These are phyloP conservation scores for Escovopsis sp. DNA, from an alignment of 2,329 filamentous ascomycete species.

Conservation along the genomic window DNA sequence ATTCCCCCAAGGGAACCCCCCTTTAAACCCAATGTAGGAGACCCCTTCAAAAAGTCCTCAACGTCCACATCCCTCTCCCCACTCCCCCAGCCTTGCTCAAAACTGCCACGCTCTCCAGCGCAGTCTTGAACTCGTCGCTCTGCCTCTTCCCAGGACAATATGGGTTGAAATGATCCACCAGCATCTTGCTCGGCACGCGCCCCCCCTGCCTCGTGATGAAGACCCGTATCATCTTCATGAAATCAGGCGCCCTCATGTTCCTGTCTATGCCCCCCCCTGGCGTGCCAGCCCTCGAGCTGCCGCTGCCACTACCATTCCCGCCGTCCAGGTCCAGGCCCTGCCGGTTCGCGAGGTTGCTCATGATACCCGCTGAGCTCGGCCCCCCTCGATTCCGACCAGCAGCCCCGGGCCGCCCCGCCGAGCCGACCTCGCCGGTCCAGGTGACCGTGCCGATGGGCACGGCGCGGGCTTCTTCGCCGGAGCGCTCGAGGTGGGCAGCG, in stretches of 20 bases:
- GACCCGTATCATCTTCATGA: constrained; percentile 56
- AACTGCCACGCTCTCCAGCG: constrained; percentile 60
- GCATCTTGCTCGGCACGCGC: constrained; percentile 63
- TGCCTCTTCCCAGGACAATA: constrained; percentile 51
- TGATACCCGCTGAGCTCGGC: constrained; percentile 37
- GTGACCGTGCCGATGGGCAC: constrained; percentile 76
- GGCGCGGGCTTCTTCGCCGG: constrained; percentile 54
- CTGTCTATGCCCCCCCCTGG: constrained; percentile 18
- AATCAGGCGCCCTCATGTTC: constrained; percentile 41
- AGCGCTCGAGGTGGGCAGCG: constrained; percentile 57
- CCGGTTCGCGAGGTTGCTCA: constrained; percentile 41
- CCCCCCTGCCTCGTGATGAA: constrained; percentile 70
- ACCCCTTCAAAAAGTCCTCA: no score
- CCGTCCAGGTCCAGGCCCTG: constrained; percentile 35
- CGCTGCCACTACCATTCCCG: constrained; percentile 24
- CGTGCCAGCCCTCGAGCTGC: constrained; percentile 30
- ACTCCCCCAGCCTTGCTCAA: constrained; percentile 44
- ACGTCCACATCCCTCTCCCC: constrained; percentile 37
- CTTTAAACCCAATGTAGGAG: no score
- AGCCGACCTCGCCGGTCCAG: constrained; percentile 79
- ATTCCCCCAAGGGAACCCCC: no score
- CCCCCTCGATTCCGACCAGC: constrained; percentile 33
- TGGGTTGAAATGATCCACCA: constrained; percentile 80
- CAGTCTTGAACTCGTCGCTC: constrained; percentile 67
- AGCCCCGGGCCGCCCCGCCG: constrained; percentile 53